Evolutionary conservation across 2,329 filamentous ascomycete species (phyloP).

Genomic region (Fusarium zealandicum): DNA sequence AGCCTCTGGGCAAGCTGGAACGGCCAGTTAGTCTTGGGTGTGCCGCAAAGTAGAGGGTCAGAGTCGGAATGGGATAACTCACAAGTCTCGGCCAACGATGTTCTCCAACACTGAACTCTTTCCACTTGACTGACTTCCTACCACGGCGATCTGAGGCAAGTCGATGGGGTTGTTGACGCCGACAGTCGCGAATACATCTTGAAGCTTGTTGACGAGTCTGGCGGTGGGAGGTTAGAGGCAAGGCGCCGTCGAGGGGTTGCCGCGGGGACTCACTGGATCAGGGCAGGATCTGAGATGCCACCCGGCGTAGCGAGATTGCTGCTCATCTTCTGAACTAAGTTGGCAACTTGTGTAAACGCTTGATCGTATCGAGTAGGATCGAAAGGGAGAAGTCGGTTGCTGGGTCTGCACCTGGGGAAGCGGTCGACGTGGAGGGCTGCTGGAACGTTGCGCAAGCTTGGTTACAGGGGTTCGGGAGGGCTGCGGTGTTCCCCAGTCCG

Average conservation of each 20-base stretch:
- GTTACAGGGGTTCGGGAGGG: neutral
- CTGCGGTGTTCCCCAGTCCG: neutral
- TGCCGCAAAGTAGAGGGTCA: slow-evolving; percentile 10
- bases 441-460: slow-evolving; percentile 23
- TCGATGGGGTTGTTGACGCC: slow-evolving; percentile 99
- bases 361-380: slow-evolving; percentile 18
- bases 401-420: slow-evolving; percentile 19
- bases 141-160: slow-evolving; percentile 95
- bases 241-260: slow-evolving; percentile 21
- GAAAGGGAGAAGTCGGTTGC: slow-evolving; percentile 23
- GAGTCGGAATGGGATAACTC: slow-evolving; percentile 52
- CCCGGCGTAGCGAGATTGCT: slow-evolving; percentile 54
- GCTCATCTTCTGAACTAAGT: slow-evolving; percentile 43
- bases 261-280: slow-evolving; percentile 63
- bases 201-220: slow-evolving; percentile 95
- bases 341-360: slow-evolving; percentile 17
- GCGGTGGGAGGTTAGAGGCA: slow-evolving; percentile 31
- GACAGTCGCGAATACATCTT: slow-evolving; percentile 98
- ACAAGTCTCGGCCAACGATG: slow-evolving; percentile 99
- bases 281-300: slow-evolving; percentile 70
- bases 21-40: slow-evolving; percentile 22
- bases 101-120: slow-evolving; percentile 99
- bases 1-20: slow-evolving; percentile 88
- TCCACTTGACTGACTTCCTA: slow-evolving; percentile 97
- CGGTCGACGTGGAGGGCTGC: slow-evolving; percentile 33